These are phyloP conservation scores for Candida khao-thaluensis DNA, from an alignment of 805 yeast species.

Conservation along the genomic window DNA sequence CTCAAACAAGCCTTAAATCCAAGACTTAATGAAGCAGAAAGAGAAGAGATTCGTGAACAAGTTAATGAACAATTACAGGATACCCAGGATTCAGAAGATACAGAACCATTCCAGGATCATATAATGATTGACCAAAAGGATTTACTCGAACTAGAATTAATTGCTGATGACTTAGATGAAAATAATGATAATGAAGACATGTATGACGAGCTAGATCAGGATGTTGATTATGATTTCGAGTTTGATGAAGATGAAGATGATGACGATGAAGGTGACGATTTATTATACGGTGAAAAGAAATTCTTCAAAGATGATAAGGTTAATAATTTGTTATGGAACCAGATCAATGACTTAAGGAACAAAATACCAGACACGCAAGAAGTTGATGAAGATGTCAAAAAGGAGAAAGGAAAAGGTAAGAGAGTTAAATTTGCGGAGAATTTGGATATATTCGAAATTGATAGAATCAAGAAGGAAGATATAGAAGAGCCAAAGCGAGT, in stretches of 20 bases:
- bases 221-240: conserved; percentile 39
- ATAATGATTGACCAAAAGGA: conserved; percentile 38
- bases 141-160: conserved; percentile 50
- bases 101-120: conserved; percentile 13
- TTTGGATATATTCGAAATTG: conserved; percentile 59
- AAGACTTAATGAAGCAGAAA: conserved; percentile 13
- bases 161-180: conserved; percentile 48
- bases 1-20: conserved; percentile 18
- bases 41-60: conserved; percentile 7
- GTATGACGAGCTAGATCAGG: conserved; percentile 23
- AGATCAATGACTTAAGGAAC: conserved; percentile 33
- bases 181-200: conserved; percentile 29
- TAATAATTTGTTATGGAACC: conserved; percentile 37
- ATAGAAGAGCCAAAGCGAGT: conserved; percentile 22
- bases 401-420: conserved; percentile 1
- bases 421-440: conserved; percentile 54
- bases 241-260: conserved; percentile 34
- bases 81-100: background rate
- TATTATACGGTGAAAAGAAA: conserved; percentile 21
- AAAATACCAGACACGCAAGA: conserved; percentile 1
- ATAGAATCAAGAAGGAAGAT: conserved; percentile 51
- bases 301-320: conserved; percentile 15
- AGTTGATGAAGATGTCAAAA: background rate
- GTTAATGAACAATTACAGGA: background rate
- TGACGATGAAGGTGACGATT: conserved; percentile 30